Evolutionary conservation across 345 rosid species (phyloP), one percentile per base, ranked within the genome.

Genomic region (Tarenaya hassleriana): DNA sequence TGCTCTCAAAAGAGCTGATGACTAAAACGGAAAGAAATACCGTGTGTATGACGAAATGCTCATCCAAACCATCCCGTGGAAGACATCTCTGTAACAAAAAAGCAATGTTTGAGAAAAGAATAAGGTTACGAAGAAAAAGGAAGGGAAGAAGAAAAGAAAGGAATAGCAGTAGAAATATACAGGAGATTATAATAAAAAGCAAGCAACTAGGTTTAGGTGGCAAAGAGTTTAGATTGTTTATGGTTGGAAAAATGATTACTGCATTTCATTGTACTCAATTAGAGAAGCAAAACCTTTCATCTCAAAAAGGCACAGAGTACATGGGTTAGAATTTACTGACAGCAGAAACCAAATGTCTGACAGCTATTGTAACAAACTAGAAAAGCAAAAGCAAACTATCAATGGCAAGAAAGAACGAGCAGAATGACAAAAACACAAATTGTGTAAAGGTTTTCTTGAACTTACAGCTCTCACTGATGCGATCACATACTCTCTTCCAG

Each of bases 401-500:
- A 5, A 24, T 31, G 10, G 19, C 4, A 44, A 34, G 31, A 56
- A 33, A 7, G 10, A 4, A 10, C 5, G 42, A 43, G 10, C 19
- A 42, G 6, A 5, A 5, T 29, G 27, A 16, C 11, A 32, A 3
- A 47, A 29, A 2, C 10, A 35, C 4, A 35, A 35, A 16, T 52
- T 29, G 16, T 10, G 19, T 7, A 48, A 39, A 12, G 19, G 48
- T 27, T 10, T 21, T 18, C 20, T 14, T 42, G 21, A 35, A 79
- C 94, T 75, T 68, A 88, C 98, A 14, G 96, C 97, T 77, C 82
- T 88, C 16, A 85, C 82, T 10, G 98, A 85, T 41, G 98, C 81
- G 54, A 77, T 62, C 53, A 83, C 69, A 56, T 63, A 81, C 40
- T 81, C 88, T 72, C 78, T 76, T 24, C 95, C 97, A 0, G 94